phyloP scores from a whole-genome alignment of 352 stramenopile genomes.

The Pythium oligandrum region DNA sequence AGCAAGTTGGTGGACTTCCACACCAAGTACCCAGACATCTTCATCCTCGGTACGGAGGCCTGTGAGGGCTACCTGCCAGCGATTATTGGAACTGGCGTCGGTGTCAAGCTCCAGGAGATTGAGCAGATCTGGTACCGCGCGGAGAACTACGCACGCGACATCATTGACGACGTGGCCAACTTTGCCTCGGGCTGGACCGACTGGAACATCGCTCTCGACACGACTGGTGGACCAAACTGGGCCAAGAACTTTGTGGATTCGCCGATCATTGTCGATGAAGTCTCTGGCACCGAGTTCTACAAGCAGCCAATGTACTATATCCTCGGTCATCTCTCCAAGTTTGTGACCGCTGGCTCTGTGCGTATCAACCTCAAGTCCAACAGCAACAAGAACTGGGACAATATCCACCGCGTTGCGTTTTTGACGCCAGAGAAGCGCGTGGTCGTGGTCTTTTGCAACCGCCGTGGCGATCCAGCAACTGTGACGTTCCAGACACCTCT shows the following conservation, averaged over 20 bases:
- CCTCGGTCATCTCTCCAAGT: constrained; percentile 69
- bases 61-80: constrained; percentile 55
- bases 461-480: not conserved
- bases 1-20: constrained; percentile 38
- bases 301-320: constrained; percentile 77
- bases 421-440: constrained; percentile 1
- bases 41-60: constrained; percentile 78
- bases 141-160: constrained; percentile 74
- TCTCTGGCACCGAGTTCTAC: constrained; percentile 49
- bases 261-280: constrained; percentile 56
- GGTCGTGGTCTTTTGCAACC: not conserved
- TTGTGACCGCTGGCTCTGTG: constrained; percentile 42
- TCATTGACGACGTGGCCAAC: constrained; percentile 79
- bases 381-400: not conserved
- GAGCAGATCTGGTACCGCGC: constrained; percentile 48
- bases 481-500: not conserved
- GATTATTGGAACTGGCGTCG: constrained; percentile 31
- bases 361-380: constrained; percentile 9
- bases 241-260: constrained; percentile 50
- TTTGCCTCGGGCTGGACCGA: constrained; percentile 71
- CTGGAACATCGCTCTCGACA: constrained; percentile 80
- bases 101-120: constrained; percentile 32
- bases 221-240: constrained; percentile 59
- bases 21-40: constrained; percentile 44
- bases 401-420: not conserved